Evolutionary conservation across 2,329 filamentous ascomycete species (phyloP).

Genomic region (Aspergillus sp.): DNA sequence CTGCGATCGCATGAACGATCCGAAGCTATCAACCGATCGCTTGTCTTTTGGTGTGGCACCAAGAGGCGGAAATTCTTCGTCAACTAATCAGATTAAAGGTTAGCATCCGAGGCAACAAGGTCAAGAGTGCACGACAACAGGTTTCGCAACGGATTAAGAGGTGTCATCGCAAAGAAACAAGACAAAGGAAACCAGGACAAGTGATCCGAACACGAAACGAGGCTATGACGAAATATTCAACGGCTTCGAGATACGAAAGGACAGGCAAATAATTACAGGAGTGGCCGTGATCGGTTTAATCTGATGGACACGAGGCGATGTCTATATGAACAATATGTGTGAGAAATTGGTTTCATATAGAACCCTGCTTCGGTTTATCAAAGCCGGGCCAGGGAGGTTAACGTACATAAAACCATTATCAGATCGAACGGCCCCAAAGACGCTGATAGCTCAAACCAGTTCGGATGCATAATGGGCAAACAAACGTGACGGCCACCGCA

Average conservation of each 20-base stretch:
- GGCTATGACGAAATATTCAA: constrained; percentile 18
- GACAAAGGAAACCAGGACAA: constrained; percentile 14
- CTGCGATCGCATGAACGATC: constrained; percentile 37
- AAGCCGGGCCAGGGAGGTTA: constrained; percentile 49
- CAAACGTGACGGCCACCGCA: constrained; percentile 31
- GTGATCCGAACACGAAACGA: constrained; percentile 19
- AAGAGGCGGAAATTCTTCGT: constrained; percentile 50
- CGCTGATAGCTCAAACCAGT: constrained; percentile 37
- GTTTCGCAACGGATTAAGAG: background rate
- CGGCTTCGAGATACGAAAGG: constrained; percentile 28
- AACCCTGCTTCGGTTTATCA: constrained; percentile 39
- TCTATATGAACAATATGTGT: constrained; percentile 46
- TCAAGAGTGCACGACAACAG: background rate
- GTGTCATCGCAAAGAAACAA: constrained; percentile 9
- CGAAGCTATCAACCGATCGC: constrained; percentile 33
- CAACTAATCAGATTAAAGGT: constrained; percentile 34
- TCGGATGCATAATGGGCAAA: constrained; percentile 36
- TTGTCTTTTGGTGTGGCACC: constrained; percentile 39
- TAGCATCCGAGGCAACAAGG: constrained; percentile 24
- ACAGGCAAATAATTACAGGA: constrained; percentile 37
- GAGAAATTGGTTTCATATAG: constrained; percentile 49
- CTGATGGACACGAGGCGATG: constrained; percentile 29
- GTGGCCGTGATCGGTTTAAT: constrained; percentile 21
- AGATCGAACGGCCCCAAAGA: constrained; percentile 35
- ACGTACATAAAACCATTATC: constrained; percentile 49